Percentiles rank a stretch among this genome's conserved stretches.
Evolutionary conservation across 1,139 yeast genomes (phyloP).

Genomic region (Pichia kudriavzevii): DNA sequence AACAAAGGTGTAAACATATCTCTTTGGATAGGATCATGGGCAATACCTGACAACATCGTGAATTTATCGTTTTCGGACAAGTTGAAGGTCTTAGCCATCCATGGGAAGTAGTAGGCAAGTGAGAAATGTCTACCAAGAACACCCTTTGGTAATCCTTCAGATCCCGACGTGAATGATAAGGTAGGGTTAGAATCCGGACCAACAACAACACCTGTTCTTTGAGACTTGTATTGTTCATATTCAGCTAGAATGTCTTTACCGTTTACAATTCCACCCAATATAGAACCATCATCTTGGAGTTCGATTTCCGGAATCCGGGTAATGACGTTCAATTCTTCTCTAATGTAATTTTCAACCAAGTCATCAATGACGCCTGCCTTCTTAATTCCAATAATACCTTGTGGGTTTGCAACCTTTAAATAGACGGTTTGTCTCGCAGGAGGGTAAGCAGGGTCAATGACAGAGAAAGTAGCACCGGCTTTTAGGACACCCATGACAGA

Average conservation of each 20-base stretch:
- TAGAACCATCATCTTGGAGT: slow-evolving; percentile 67
- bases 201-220: slow-evolving; percentile 80
- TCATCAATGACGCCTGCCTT: slow-evolving; percentile 81
- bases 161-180: slow-evolving; percentile 93
- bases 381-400: slow-evolving; percentile 78
- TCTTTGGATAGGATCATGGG: slow-evolving; percentile 98
- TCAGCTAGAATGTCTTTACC: slow-evolving; percentile 44
- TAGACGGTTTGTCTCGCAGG: slow-evolving; percentile 95
- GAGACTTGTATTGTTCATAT: slow-evolving; percentile 39
- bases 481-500: slow-evolving; percentile 97
- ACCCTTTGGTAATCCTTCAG: slow-evolving; percentile 98
- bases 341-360: slow-evolving; percentile 69
- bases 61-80: slow-evolving; percentile 75
- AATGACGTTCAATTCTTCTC: slow-evolving; percentile 60
- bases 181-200: slow-evolving; percentile 99
- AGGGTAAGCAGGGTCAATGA: slow-evolving; percentile 97
- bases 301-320: slow-evolving; percentile 72
- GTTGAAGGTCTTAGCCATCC: slow-evolving; percentile 89
- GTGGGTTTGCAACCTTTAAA: slow-evolving; percentile 87
- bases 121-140: slow-evolving; percentile 97
- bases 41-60: slow-evolving; percentile 97
- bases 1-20: slow-evolving; percentile 98
- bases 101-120: slow-evolving; percentile 92
- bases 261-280: slow-evolving; percentile 61
- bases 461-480: slow-evolving; percentile 98